Evolutionary conservation across 306 rosid genomes (phyloP).

Genomic region (Vigna radiata): DNA sequence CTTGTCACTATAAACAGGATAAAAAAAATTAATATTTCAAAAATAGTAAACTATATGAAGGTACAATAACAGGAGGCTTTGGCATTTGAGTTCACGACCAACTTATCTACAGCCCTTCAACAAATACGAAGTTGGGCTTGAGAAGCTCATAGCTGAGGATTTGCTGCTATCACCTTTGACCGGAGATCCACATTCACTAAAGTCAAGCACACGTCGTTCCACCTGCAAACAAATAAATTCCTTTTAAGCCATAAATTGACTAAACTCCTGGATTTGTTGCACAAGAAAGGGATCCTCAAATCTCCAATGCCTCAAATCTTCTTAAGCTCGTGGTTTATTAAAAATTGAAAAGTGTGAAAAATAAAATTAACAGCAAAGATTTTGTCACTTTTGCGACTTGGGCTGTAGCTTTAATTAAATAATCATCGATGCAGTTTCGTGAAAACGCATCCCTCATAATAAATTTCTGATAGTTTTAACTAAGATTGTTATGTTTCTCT

Average conservation of each 20-base stretch:
- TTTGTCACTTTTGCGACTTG: background rate
- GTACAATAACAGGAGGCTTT: constrained; percentile 30
- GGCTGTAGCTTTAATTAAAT: background rate
- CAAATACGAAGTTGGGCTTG: constrained; percentile 81
- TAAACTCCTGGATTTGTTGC: background rate
- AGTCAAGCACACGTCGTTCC: constrained; percentile 88
- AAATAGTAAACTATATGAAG: constrained; percentile 32
- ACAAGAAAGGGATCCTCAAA: background rate
- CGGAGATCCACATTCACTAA: constrained; percentile 91
- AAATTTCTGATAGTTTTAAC: background rate
- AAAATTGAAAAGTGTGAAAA: background rate
- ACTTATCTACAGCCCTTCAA: constrained; percentile 80
- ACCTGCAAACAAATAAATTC: constrained; percentile 53
- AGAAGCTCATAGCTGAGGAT: constrained; percentile 55
- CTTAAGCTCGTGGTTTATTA: background rate
- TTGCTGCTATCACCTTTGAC: constrained; percentile 66
- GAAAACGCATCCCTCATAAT: background rate
- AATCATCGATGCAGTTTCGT: background rate
- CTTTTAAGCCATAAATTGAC: constrained; percentile 7
- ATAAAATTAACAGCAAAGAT: background rate
- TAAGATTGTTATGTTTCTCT: background rate
- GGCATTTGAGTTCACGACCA: constrained; percentile 23
- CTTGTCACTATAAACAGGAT: constrained; percentile 15
- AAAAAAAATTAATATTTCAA: background rate
- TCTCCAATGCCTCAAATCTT: background rate